These are phyloP conservation scores for Amphirosellinia nigrospora DNA, from an alignment of 495 filamentous ascomycete genomes.

Conservation along the genomic window DNA sequence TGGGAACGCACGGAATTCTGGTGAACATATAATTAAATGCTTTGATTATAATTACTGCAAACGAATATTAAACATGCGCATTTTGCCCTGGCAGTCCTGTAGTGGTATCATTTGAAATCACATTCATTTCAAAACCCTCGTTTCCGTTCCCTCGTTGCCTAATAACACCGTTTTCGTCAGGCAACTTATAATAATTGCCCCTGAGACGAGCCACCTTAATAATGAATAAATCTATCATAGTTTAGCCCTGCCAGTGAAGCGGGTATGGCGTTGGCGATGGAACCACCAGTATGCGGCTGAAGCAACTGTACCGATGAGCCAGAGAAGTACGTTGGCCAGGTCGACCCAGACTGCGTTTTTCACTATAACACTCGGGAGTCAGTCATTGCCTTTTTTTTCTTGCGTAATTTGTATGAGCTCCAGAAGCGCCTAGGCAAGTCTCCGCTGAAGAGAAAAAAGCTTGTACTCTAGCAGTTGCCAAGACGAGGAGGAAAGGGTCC, in stretches of 20 bases:
- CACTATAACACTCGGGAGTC: slow-evolving; percentile 46
- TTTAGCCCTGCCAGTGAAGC: slow-evolving; percentile 54
- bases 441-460: background rate
- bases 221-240: background rate
- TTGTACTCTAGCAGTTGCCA: background rate
- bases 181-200: background rate
- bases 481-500: background rate
- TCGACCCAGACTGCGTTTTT: slow-evolving; percentile 88
- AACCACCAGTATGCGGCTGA: slow-evolving; percentile 51
- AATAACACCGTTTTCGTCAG: background rate
- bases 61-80: background rate
- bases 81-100: background rate
- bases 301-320: slow-evolving; percentile 63
- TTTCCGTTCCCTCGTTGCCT: background rate
- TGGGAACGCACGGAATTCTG: background rate
- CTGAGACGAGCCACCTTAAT: background rate
- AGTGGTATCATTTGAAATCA: background rate
- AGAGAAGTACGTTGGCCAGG: slow-evolving; percentile 72
- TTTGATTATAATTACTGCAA: slow-evolving; percentile 11
- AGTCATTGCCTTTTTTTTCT: background rate
- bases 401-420: background rate
- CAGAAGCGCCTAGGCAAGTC: background rate
- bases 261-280: slow-evolving; percentile 47
- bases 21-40: background rate
- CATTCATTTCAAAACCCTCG: background rate